Evolutionary conservation across 805 yeast species (phyloP).

Genomic region (Metschnikowia arizonensis): DNA sequence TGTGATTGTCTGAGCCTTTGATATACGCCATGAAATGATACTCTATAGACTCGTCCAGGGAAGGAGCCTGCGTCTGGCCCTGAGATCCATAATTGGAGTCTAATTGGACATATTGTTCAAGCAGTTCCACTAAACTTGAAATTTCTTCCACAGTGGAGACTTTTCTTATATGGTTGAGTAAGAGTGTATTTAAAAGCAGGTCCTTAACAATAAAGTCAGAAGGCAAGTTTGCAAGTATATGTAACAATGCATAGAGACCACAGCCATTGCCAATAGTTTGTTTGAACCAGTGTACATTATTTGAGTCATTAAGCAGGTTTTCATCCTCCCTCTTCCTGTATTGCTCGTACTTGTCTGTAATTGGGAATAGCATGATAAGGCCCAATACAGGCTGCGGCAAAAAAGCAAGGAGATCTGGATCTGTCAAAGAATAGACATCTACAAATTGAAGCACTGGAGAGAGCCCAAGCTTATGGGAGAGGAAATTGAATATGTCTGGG

Average conservation of each 20-base stretch:
- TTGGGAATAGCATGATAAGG: conserved; percentile 76
- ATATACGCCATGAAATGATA: conserved; percentile 78
- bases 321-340: conserved; percentile 43
- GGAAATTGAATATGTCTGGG: conserved; percentile 73
- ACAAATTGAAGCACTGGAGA: conserved; percentile 56
- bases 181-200: conserved; percentile 25
- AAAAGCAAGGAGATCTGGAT: conserved; percentile 73
- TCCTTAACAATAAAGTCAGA: conserved; percentile 40
- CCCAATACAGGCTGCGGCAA: conserved; percentile 79
- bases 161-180: conserved; percentile 22
- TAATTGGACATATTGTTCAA: conserved; percentile 39
- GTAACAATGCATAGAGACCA: conserved; percentile 86
- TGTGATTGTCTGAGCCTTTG: conserved; percentile 48
- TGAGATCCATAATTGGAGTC: conserved; percentile 44
- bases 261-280: conserved; percentile 88
- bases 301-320: conserved; percentile 26
- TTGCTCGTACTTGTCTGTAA: conserved; percentile 57
- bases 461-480: conserved; percentile 68
- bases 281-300: conserved; percentile 64
- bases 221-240: conserved; percentile 48
- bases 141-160: conserved; percentile 30
- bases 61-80: conserved; percentile 69
- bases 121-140: conserved; percentile 42
- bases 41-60: conserved; percentile 46
- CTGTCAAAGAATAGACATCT: conserved; percentile 83